Evolutionary conservation across 345 rosid genomes (phyloP).

Genomic region (Camelina neglecta): DNA sequence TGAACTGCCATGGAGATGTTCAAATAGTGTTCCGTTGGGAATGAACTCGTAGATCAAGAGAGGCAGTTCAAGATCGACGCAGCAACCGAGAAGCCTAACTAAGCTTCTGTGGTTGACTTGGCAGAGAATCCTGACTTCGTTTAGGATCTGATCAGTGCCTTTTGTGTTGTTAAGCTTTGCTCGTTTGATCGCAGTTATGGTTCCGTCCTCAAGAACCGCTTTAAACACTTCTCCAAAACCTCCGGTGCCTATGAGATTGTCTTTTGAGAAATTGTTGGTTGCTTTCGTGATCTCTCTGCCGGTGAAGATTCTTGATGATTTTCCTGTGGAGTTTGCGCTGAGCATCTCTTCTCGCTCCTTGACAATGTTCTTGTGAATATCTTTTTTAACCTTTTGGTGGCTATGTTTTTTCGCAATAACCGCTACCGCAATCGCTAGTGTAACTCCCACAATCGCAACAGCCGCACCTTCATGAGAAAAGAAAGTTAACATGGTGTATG

Average conservation of each 20-base stretch:
- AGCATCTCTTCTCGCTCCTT: constrained; percentile 63
- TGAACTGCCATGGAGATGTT: constrained; percentile 52
- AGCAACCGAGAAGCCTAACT: constrained; percentile 53
- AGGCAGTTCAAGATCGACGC: constrained; percentile 57
- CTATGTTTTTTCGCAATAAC: constrained; percentile 42
- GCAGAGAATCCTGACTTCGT: constrained; percentile 67
- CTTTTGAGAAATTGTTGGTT: constrained; percentile 61
- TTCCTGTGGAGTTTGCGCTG: constrained; percentile 52
- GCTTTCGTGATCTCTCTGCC: constrained; percentile 59
- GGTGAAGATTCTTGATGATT: constrained; percentile 56
- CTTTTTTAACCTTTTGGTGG: constrained; percentile 37
- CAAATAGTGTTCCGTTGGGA: constrained; percentile 59
- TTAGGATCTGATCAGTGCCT: constrained; percentile 59
- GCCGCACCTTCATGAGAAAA: constrained; percentile 47
- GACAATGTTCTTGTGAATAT: constrained; percentile 46
- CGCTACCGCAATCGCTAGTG: constrained; percentile 36
- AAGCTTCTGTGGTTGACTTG: constrained; percentile 67
- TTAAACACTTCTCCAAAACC: constrained; percentile 74
- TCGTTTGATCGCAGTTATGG: constrained; percentile 56
- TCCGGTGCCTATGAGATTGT: constrained; percentile 58
- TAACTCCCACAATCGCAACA: constrained; percentile 44
- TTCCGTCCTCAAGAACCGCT: constrained; percentile 62
- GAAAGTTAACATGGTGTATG: background rate
- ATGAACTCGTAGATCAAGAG: constrained; percentile 65
- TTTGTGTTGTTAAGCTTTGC: constrained; percentile 61